Evolutionary conservation across 2,329 filamentous ascomycete genomes (phyloP).

Genomic region (Ascomycota sp.): DNA sequence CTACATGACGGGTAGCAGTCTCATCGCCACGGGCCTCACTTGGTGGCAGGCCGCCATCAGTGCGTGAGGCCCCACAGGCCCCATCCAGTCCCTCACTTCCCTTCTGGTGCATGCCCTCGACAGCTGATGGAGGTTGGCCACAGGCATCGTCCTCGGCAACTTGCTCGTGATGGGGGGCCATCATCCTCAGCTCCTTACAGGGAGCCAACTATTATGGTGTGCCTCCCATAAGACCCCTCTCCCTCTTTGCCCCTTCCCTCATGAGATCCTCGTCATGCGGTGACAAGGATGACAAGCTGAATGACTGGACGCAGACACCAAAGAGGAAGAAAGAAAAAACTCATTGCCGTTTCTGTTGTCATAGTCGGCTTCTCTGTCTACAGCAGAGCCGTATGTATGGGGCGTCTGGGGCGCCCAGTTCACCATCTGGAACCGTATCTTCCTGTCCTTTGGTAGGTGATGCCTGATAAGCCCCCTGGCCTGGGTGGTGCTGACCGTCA

Average conservation of each 20-base stretch:
- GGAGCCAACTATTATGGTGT: conserved; percentile 20
- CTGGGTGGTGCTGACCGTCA: too few relatives aligned
- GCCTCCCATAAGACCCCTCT: background rate
- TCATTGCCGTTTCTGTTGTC: background rate
- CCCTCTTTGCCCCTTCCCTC: background rate
- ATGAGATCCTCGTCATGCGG: too few relatives aligned
- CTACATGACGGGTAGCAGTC: conserved; percentile 19
- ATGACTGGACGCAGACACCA: background rate
- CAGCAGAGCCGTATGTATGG: conserved; percentile 15
- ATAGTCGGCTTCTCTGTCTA: conserved; percentile 18
- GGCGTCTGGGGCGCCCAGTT: conserved; percentile 22
- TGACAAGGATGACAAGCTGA: background rate
- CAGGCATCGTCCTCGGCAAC: conserved; percentile 17
- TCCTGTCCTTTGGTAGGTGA: conserved; percentile 17
- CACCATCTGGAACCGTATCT: conserved; percentile 21
- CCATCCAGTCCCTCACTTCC: background rate
- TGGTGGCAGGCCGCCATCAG: conserved; percentile 23
- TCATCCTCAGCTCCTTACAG: conserved; percentile 21
- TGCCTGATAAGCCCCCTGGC: too few relatives aligned
- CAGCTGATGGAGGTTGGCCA: background rate
- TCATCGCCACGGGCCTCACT: conserved; percentile 18
- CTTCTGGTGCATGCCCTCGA: background rate
- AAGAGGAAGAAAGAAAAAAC: background rate
- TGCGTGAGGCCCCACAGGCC: conserved; percentile 3
- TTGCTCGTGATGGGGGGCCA: conserved; percentile 16